phyloP scores from a whole-genome alignment of 2,329 filamentous ascomycete genomes.

The Cytospora leucostoma region DNA sequence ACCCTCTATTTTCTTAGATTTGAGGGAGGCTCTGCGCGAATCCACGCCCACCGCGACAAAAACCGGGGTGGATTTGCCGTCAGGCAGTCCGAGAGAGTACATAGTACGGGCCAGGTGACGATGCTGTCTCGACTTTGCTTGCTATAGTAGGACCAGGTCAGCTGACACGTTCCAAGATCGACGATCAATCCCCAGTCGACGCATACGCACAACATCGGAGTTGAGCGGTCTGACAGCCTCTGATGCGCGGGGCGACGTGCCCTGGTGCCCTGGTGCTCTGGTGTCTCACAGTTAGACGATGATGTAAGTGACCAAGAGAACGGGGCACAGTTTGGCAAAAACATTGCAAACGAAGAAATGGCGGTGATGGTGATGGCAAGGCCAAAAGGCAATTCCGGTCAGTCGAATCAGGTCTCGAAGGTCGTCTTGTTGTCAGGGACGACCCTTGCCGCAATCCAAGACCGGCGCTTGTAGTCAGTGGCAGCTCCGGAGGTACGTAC shows the following conservation, averaged over 20 bases:
- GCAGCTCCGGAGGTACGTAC: neutral
- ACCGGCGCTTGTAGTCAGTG: slow-evolving; percentile 4
- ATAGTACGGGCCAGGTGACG: neutral
- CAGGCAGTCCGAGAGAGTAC: neutral
- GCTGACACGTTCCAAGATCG: neutral
- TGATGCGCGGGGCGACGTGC: slow-evolving; percentile 2
- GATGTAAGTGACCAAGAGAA: neutral
- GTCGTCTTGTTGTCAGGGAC: slow-evolving; percentile 18
- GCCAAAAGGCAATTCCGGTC: slow-evolving; percentile 18
- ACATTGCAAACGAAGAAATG: slow-evolving; percentile 14
- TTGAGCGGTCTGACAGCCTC: slow-evolving; percentile 23
- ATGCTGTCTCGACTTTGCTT: neutral
- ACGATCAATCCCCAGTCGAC: slow-evolving; percentile 1
- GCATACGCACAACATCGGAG: neutral
- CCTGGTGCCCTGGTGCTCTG: neutral
- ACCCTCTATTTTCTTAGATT: slow-evolving; percentile 22
- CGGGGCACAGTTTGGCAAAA: slow-evolving; percentile 4
- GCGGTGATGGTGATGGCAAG: slow-evolving; percentile 25
- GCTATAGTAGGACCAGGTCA: neutral
- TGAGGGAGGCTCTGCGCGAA: slow-evolving; percentile 21
- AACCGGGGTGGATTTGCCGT: neutral
- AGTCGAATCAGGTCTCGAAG: slow-evolving; percentile 22
- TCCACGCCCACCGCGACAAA: slow-evolving; percentile 3
- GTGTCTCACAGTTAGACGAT: neutral
- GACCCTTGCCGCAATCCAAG: slow-evolving; percentile 17